Evolutionary conservation across 768 basidiomycete species (phyloP).

Genomic region (Amyloporia xantha): DNA sequence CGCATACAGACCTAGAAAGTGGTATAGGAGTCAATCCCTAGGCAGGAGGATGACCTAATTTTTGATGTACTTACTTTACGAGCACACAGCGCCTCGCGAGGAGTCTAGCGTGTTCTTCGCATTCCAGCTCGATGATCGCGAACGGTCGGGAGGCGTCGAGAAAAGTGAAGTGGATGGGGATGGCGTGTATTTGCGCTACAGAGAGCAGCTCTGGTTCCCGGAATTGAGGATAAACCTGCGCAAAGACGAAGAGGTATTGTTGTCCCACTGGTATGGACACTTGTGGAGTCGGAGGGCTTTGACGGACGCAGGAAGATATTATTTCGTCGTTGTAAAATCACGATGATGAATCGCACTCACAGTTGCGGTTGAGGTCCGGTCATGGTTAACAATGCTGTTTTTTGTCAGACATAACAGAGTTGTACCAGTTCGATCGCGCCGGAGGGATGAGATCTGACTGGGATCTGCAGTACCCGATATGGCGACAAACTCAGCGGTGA

Average conservation of each 20-base stretch:
- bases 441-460: too few species aligned
- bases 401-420: too few species aligned
- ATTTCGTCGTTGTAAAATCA: too few species aligned
- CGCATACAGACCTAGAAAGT: conserved; percentile 65
- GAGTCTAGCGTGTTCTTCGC: conserved; percentile 66
- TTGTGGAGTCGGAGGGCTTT: too few species aligned
- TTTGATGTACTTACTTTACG: conserved; percentile 54
- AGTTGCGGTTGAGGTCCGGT: too few species aligned
- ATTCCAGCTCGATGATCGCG: conserved; percentile 61
- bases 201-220: conserved; percentile 79
- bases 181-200: conserved; percentile 65
- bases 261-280: background rate
- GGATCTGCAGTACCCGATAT: too few species aligned
- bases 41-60: background rate
- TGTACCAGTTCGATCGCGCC: too few species aligned
- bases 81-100: conserved; percentile 75
- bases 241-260: conserved; percentile 64
- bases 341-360: too few species aligned
- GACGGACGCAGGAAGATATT: too few species aligned
- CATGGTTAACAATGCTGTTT: too few species aligned
- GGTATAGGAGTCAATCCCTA: too few species aligned
- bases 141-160: conserved; percentile 59
- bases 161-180: conserved; percentile 42
- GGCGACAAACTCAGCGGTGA: too few species aligned
- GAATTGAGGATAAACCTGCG: conserved; percentile 77